phyloP scores from a whole-genome alignment of 108 stramenopile genomes.

The Aureococcus anophagefferens region DNA sequence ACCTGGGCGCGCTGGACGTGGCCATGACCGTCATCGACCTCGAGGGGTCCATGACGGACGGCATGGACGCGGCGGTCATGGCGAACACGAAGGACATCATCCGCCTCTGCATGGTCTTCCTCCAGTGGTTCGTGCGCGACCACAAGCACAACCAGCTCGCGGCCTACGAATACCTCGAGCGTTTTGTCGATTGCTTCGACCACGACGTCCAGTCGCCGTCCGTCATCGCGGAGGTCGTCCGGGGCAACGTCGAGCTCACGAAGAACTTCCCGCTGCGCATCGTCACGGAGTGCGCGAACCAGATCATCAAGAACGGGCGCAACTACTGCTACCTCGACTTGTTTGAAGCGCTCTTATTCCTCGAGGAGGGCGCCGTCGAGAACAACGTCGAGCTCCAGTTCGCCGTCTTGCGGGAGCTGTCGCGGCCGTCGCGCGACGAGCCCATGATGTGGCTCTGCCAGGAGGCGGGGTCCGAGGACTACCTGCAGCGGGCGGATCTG shows the following conservation, averaged over 20 bases:
- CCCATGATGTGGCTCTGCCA: conserved; percentile 2
- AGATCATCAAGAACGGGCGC: conserved; percentile 11
- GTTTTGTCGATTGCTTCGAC: conserved; percentile 21
- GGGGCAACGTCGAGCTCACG: conserved; percentile 12
- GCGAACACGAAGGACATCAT: conserved; percentile 12
- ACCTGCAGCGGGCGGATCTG: neutral
- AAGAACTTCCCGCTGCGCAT: conserved; percentile 11
- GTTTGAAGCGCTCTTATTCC: neutral
- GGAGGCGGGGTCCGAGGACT: neutral
- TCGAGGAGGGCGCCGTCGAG: neutral
- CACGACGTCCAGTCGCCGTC: conserved; percentile 5
- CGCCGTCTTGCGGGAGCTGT: conserved; percentile 14
- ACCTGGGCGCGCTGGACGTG: conserved; percentile 16
- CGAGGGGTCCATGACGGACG: conserved; percentile 2
- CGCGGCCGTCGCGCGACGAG: neutral
- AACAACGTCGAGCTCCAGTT: conserved; percentile 20
- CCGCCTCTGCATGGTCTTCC: conserved; percentile 13
- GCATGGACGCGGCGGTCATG: neutral
- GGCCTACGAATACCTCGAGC: conserved; percentile 11
- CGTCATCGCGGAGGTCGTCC: conserved; percentile 19
- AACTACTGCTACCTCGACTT: conserved; percentile 17
- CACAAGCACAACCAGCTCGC: conserved; percentile 20
- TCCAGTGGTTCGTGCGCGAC: conserved; percentile 24
- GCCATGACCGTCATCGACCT: conserved; percentile 11
- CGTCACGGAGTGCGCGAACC: conserved; percentile 6